Evolutionary conservation across 208 protist species (phyloP), one percentile per base, ranked within the genome.

Genomic region (Trypanosomatidae sp.): DNA sequence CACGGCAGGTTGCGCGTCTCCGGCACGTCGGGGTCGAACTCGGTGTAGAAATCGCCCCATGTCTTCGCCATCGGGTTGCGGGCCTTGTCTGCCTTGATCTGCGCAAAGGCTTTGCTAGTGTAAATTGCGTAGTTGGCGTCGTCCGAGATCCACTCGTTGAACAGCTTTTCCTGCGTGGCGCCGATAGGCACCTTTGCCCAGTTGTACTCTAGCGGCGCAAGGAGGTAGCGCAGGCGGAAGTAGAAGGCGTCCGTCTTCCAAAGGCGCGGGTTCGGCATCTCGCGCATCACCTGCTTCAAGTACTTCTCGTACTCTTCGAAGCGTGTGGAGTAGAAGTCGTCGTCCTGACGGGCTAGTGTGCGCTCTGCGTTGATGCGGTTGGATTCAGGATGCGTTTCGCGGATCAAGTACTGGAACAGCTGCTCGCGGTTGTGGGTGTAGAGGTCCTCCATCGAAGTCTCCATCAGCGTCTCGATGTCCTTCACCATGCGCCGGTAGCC

Each of bases 201-300:
- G 72, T 97, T 97, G 81, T 97, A 97, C 78, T 97, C 92, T 55
- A 95, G 62, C 19, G 90, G 92, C 13, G 92, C 82, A 19, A 87
- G 50, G 2, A 97, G 81, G 62, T 97, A 97, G 12, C 92, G 82
- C 22, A 97, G 82, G 58, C 92, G 88, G 75, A 97, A 95, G 78
- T 97, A 97, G 79, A 97, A 97, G 22, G 92, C 90, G 72, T 97
- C 92, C 0, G 92, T 97, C 77, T 94, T 95, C 90, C 92, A 97
- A 3, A 97, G 81, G 10, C 90, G 90, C 28, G 92, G 90, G 72
- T 97, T 97, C 9, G 92, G 90, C 88, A 97, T 94, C 69, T 97
- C 90, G 15, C 92, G 86, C 92, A 97, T 95, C 19, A 79, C 79
- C 64, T 97, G 92, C 79, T 97, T 97, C 62, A 95, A 66, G 77